Evolutionary conservation across 2,329 filamentous ascomycete species (phyloP), one percentile per base, ranked within the genome.

Genomic region (Colletotrichum orchidophilum): DNA sequence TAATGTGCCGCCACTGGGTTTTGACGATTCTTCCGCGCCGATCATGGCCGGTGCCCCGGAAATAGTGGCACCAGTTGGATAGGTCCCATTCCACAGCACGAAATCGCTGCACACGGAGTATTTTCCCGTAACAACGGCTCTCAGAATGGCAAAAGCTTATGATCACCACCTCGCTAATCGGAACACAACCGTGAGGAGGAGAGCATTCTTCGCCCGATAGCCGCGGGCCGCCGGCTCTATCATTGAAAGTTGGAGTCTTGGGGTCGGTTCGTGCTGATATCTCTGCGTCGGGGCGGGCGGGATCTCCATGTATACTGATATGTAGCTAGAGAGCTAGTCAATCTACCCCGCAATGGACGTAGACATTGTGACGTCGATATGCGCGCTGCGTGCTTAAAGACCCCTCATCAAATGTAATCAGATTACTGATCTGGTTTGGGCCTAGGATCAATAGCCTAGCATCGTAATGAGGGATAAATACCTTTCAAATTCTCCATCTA

Each of bases 131-230:
- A 18, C 39, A 64, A 46, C 26, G 64, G 33, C 13, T 71, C 33
- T 35, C 70, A 50, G 62, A 50, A 52, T 61, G 76, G 66, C 1
- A 50, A 31, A n/a, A 75, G 69, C 69, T 18, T 70, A 61, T 29
- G 65, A 66, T 29, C 42, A 63, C 12, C 55, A 63, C 18, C 63
- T 73, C 5, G 68, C 63, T 0, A 68, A 6, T 42, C 39, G 72
- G 6, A 50, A 70, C 9, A 11, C 5, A 50, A 69, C 12, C 50
- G 72, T 7, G 69, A 66, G 57, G 55, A 58, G 18, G 57, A 29
- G 2, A 24, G 21, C 0, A 62, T 72, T 9, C 8, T 72, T 21
- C 59, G 57, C 5, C 27, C 21, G 2, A 33, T 70, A 2, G 63
- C 63, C 11, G 21, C 55, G 21, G 63, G 42, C 4, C 18, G 11